Conservation (phyloP, 1,139 yeast genomes). For the Candida tropicalis region DNA sequence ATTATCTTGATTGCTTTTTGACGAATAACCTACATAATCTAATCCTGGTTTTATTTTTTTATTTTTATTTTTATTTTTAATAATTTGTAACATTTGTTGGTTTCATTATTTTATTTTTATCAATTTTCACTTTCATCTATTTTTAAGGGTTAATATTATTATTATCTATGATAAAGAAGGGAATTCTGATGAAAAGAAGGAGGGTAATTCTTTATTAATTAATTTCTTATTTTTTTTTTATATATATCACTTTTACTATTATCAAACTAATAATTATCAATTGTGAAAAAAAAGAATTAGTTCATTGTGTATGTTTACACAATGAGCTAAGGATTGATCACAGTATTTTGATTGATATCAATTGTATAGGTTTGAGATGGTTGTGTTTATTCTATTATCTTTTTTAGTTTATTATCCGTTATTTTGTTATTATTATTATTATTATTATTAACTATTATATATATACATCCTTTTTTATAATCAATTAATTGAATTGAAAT, state of each 20-base stretch:
- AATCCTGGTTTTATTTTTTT: constrained; percentile 1
- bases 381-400: background rate
- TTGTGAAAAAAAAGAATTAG: too few relatives aligned
- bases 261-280: background rate
- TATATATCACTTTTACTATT: background rate
- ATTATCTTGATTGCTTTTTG: too few relatives aligned
- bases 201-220: too few relatives aligned
- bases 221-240: constrained; percentile 1
- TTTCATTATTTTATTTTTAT: background rate
- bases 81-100: constrained; percentile 1
- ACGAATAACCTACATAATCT: too few relatives aligned
- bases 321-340: constrained; percentile 3
- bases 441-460: background rate
- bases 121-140: too few relatives aligned
- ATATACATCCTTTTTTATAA: background rate
- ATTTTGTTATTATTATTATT: background rate
- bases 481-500: too few relatives aligned
- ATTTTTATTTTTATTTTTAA: background rate
- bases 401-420: background rate
- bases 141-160: too few relatives aligned
- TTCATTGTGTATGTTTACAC: too few relatives aligned
- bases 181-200: too few relatives aligned
- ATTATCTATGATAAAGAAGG: too few relatives aligned
- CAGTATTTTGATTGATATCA: too few relatives aligned
- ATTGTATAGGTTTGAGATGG: constrained; percentile 3